A percentile compares a stretch with the other conserved stretches of the same genome.
phyloP scores from a whole-genome alignment of 73 alveolate species.

The Blepharisma japonicum region DNA sequence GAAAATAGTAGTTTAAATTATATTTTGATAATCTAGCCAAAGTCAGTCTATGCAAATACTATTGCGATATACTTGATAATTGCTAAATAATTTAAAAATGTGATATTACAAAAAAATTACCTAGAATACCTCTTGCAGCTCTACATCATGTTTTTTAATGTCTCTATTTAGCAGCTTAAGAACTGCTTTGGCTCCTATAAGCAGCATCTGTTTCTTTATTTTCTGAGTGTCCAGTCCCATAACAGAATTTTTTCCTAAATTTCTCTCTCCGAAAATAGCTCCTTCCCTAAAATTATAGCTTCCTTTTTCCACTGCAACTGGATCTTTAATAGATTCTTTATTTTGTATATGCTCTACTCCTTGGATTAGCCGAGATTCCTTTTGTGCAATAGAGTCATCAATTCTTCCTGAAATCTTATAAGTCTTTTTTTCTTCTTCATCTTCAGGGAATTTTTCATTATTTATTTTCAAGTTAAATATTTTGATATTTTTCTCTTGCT shows the following conservation, averaged over 20 bases:
- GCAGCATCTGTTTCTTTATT: too few species aligned
- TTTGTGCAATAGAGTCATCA: neutral
- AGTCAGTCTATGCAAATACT: neutral
- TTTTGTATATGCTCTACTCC: conserved; percentile 1
- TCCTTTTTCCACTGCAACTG: neutral
- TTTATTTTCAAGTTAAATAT: too few species aligned
- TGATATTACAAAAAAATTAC: neutral
- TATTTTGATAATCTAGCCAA: neutral
- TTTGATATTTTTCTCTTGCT: too few species aligned
- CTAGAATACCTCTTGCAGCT: too few species aligned
- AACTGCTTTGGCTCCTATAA: too few species aligned
- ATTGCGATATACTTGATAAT: neutral
- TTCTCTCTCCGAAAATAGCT: neutral
- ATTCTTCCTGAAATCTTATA: neutral
- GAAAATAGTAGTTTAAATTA: neutral
- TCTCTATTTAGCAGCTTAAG: too few species aligned
- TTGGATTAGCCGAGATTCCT: neutral
- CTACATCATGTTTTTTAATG: too few species aligned
- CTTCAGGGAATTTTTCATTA: neutral
- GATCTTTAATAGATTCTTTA: neutral
- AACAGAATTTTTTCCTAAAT: neutral
- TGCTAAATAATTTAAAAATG: neutral
- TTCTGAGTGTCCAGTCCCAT: neutral
- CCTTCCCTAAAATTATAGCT: neutral
- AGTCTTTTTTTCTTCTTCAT: neutral